These are phyloP conservation scores for Lachnellula suecica DNA, from an alignment of 2,329 filamentous ascomycete species.

Conservation along the genomic window DNA sequence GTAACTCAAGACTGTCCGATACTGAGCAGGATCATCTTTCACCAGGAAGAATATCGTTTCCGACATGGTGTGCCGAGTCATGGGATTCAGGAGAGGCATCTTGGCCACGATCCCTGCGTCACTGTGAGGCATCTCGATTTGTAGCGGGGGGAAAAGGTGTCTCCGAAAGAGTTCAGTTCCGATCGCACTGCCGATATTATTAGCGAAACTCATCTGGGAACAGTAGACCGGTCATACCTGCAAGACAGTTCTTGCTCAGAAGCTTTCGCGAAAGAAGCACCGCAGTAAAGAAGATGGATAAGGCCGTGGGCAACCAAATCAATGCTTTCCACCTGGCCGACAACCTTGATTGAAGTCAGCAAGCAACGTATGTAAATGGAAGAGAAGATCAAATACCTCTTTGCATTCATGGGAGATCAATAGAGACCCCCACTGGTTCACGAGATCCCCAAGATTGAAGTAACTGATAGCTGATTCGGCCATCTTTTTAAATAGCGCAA, in stretches of 20 bases:
- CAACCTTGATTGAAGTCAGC: conserved; percentile 19
- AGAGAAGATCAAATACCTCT: conserved; percentile 33
- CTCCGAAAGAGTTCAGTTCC: conserved; percentile 56
- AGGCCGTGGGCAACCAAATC: conserved; percentile 36
- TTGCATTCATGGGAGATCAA: conserved; percentile 41
- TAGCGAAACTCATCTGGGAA: conserved; percentile 3
- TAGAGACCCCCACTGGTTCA: conserved; percentile 31
- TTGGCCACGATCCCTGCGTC: conserved; percentile 33
- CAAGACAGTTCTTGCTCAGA: conserved; percentile 25
- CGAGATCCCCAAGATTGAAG: conserved; percentile 25
- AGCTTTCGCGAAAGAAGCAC: conserved; percentile 29
- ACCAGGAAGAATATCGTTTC: conserved; percentile 58
- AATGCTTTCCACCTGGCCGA: conserved; percentile 32
- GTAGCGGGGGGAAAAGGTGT: conserved; percentile 61
- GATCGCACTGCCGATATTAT: conserved; percentile 35
- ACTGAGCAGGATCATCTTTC: conserved; percentile 48
- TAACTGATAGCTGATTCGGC: conserved; percentile 29
- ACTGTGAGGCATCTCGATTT: conserved; percentile 35
- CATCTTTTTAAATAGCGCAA: conserved; percentile 41
- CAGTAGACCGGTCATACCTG: conserved; percentile 16
- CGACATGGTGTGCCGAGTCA: conserved; percentile 59
- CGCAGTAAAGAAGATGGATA: conserved; percentile 36
- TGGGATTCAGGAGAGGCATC: conserved; percentile 50
- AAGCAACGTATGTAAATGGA: conserved; percentile 8
- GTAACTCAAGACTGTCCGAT: conserved; percentile 50